phyloP scores from a whole-genome alignment of 108 stramenopile species.

The Skeletonema potamos region DNA sequence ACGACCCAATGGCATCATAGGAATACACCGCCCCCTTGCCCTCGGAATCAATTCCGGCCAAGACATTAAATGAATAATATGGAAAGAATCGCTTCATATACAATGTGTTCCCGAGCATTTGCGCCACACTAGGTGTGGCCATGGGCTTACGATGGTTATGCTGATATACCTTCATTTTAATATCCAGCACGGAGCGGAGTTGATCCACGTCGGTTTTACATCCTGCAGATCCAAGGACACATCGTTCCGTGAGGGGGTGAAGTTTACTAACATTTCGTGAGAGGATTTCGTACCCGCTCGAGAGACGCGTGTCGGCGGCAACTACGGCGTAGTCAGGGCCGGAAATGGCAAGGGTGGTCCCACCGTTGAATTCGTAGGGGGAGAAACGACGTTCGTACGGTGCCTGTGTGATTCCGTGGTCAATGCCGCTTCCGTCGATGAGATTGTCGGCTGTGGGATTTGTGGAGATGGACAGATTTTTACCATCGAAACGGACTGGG shows the following conservation, averaged over 20 bases:
- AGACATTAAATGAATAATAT: conserved; percentile 97
- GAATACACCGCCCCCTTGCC: conserved; percentile 96
- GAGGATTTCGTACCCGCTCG: conserved; percentile 92
- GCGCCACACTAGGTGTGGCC: conserved; percentile 92
- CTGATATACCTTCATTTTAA: conserved; percentile 87
- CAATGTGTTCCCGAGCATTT: conserved; percentile 93
- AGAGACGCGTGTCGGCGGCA: conserved; percentile 94
- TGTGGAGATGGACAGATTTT: conserved; percentile 22
- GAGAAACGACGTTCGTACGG: conserved; percentile 86
- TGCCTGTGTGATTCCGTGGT: conserved; percentile 78
- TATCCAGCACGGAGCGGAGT: conserved; percentile 87
- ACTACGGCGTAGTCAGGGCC: conserved; percentile 94
- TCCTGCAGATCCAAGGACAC: conserved; percentile 92
- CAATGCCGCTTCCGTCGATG: conserved; percentile 47
- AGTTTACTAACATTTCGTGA: conserved; percentile 86
- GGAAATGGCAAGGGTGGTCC: conserved; percentile 88
- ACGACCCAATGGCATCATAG: conserved; percentile 97
- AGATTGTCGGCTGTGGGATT: conserved; percentile 8
- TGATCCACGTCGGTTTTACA: conserved; percentile 97
- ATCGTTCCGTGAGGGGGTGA: conserved; percentile 78
- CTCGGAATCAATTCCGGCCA: conserved; percentile 95
- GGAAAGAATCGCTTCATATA: conserved; percentile 99
- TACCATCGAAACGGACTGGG: conserved; percentile 44
- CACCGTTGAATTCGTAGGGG: conserved; percentile 93
- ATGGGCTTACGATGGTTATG: conserved; percentile 95